These are phyloP conservation scores for Starmerella sirachaensis DNA, from an alignment of 805 yeast species.

Conservation along the genomic window DNA sequence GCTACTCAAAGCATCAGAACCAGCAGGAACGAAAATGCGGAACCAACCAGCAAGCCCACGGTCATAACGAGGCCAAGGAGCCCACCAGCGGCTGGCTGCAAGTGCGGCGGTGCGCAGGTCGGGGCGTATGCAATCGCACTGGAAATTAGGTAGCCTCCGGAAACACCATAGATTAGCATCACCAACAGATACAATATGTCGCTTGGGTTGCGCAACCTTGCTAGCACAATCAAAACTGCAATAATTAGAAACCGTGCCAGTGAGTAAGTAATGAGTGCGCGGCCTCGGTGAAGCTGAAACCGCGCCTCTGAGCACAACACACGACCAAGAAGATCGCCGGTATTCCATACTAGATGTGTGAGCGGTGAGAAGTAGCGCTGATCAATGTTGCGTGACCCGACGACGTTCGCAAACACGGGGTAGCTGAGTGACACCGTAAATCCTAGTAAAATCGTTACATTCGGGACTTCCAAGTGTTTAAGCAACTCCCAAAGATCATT, in stretches of 20 bases:
- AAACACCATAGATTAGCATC: conserved; percentile 70
- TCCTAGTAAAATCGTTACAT: conserved; percentile 56
- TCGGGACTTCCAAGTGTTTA: conserved; percentile 41
- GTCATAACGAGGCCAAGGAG: conserved; percentile 72
- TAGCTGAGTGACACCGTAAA: conserved; percentile 66
- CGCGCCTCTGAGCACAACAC: conserved; percentile 41
- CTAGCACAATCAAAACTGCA: conserved; percentile 63
- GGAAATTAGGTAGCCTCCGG: conserved; percentile 78
- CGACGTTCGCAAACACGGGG: conserved; percentile 79
- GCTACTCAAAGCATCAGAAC: conserved; percentile 28
- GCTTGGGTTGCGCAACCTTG: conserved; percentile 35
- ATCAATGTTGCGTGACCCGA: conserved; percentile 38
- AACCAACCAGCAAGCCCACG: conserved; percentile 67
- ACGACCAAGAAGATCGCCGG: conserved; percentile 78
- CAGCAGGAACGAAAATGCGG: conserved; percentile 58
- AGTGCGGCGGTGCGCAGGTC: conserved; percentile 45
- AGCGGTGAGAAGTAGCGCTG: conserved; percentile 52
- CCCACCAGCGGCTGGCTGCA: conserved; percentile 89
- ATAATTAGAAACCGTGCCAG: conserved; percentile 43
- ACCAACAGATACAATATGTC: conserved; percentile 44
- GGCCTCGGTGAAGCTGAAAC: conserved; percentile 36
- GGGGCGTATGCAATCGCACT: conserved; percentile 70
- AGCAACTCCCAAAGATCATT: conserved; percentile 2
- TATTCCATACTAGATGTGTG: conserved; percentile 74
- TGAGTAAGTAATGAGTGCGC: conserved; percentile 42